A percentile compares a stretch with the other conserved stretches of the same genome.
Conservation (phyloP, 768 basidiomycete species). For the Leccinum aurantiacum region DNA sequence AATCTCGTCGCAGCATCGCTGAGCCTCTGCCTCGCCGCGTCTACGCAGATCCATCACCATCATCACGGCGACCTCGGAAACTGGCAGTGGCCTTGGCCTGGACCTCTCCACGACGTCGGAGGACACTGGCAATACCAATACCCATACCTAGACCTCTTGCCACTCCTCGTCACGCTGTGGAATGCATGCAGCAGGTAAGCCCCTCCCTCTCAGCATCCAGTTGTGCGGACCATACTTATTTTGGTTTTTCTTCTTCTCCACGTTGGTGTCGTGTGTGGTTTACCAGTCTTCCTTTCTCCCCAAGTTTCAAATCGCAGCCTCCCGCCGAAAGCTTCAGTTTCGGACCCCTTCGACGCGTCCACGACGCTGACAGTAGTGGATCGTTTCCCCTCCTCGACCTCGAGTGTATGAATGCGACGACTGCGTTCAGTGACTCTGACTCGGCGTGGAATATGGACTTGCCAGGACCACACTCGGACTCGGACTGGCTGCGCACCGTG, state of each 20-base stretch:
- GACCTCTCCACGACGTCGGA: too few species aligned
- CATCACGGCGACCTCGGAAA: background rate
- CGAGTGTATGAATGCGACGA: background rate
- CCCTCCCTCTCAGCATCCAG: accelerated
- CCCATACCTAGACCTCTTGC: background rate
- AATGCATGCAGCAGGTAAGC: background rate
- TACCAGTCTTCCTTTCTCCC: background rate
- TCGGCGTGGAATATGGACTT: background rate
- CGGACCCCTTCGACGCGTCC: background rate
- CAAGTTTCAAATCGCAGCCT: background rate
- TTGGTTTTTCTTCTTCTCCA: background rate
- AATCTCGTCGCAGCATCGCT: background rate
- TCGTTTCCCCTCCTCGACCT: background rate
- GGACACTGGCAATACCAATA: background rate
- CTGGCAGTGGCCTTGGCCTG: background rate
- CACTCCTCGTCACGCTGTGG: background rate
- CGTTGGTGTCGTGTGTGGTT: background rate
- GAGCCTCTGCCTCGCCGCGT: background rate
- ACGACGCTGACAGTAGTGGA: background rate
- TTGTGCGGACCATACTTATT: background rate
- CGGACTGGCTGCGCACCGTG: background rate
- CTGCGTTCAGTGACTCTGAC: background rate
- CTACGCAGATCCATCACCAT: background rate
- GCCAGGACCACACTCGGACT: background rate
- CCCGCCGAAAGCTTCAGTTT: background rate